Evolutionary conservation across 306 rosid genomes (phyloP).

Genomic region (Abrus precatorius): DNA sequence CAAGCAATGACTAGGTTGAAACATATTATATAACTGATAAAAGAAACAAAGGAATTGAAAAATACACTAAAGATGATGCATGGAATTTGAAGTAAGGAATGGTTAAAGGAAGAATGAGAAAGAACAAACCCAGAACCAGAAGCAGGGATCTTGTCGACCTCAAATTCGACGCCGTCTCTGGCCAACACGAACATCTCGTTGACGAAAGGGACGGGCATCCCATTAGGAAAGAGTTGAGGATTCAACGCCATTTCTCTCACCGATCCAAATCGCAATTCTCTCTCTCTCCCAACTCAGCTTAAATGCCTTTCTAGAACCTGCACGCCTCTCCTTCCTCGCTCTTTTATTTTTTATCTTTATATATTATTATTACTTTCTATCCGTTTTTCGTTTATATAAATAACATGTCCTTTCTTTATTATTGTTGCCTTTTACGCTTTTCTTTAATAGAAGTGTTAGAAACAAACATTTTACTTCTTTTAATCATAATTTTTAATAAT

Average conservation of each 20-base stretch:
- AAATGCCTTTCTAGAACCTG: no score
- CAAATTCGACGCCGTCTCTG: conserved; percentile 97
- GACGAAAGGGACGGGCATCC: conserved; percentile 87
- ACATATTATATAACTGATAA: neutral
- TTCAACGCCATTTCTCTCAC: conserved; percentile 73
- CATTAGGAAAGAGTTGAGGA: conserved; percentile 84
- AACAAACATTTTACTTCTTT: no score
- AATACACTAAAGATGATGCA: neutral
- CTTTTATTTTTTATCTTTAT: no score
- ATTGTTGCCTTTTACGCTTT: no score
- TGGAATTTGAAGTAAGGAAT: neutral
- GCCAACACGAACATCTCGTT: conserved; percentile 91
- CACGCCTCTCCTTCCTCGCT: no score
- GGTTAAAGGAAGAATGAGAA: neutral
- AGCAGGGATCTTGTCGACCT: conserved; percentile 91
- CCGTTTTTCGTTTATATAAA: no score
- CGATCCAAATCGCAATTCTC: neutral
- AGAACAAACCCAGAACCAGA: conserved; percentile 77
- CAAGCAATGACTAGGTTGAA: conserved; percentile 26
- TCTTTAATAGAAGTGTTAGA: no score
- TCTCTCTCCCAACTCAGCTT: no score
- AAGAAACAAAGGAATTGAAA: neutral
- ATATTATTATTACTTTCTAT: no score
- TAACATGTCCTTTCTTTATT: no score
- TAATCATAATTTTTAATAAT: no score